Evolutionary conservation across 148 eudicot genomes (phyloP), one percentile per base, ranked within the genome.

Genomic region (Diospyros kaki): DNA sequence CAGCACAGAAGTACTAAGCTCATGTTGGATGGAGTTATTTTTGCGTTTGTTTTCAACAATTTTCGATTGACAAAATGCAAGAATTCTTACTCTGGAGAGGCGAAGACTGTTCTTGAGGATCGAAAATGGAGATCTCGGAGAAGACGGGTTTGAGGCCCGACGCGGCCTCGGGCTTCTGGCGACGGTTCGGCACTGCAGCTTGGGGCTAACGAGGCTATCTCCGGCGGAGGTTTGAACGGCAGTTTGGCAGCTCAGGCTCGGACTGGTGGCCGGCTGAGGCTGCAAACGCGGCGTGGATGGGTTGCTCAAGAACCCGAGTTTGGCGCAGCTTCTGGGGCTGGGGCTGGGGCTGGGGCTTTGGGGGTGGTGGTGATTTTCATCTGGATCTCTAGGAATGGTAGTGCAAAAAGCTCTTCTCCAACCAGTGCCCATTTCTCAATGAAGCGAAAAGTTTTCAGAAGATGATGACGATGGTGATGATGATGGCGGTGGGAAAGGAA

Each of bases 341-440:
- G 86, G n/a, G n/a, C n/a, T n/a, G n/a, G n/a, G 84, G 41, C 15
- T 76, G 4, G 72, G 79, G 42, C 46, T 73, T 42, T 40, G 80
- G 28, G 53, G 39, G 3, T 6, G 40, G 42, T 77, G 53, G 7
- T 73, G 55, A 50, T 44, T 69, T 3, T 68, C 44, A 51, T 81
- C 83, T 76, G 73, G 79, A 6, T 86, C 90, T 71, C 80, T 84
- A n/a, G 92, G 89, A 75, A 84, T 76, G 15, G 97, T 85, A 1
- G 90, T 90, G 81, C 98, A 94, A 69, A 94, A 94, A 41, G 94
- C 98, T 84, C 90, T 81, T 77, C 98, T 85, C 97, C 98, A 94
- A 10, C 94, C 93, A 17, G 85, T 87, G 1, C 96, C 96, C 97
- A 92, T 93, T 78, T 73, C 39, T 74, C 58, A 3, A 17, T n/a